Evolutionary conservation across 306 rosid genomes (phyloP), one percentile per base, ranked within the genome.

Genomic region (Castanopsis chinensis): DNA sequence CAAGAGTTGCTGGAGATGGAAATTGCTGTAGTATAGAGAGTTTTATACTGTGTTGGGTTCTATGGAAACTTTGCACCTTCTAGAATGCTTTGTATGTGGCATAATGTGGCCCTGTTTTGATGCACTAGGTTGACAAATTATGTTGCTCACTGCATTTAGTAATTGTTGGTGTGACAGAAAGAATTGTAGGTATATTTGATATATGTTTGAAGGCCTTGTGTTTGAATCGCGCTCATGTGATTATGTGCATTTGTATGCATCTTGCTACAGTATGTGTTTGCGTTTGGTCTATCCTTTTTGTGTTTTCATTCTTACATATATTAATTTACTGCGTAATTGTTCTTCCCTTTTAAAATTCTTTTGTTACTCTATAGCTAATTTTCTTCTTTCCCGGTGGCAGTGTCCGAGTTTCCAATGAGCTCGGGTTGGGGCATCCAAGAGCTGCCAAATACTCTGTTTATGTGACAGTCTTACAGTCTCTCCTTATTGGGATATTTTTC

Each of bases 381-480:
- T 14, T 56, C 25, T 11, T 5, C 25, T 82, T 65, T 30, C 63
- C 19, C 7, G 10, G 30, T 77, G 77, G 21, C 81, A 90, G 91
- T 56, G 87, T 87, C 18, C 85, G 93, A 71, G 91, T 90, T 71
- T 87, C 93, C n/a, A 90, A 90, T 41, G 91, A 90, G 52, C 88
- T 95, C 72, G 99, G 99, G 79, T 73, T 70, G 76, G 88, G 94
- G 30, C 97, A 65, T 85, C 94, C 99, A 60, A 79, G 90, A 80
- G 91, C 97, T 11, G 87, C 94, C 61, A 93, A 95, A 84, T 95
- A 83, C 81, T 77, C 93, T 5, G 96, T 95, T 78, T 89, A 60
- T 49, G 91, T 88, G 84, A 90, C 91, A 30, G 84, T 93, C 3
- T 37, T 85, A 76, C 88, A 93, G 69, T 95, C 99, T 69, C 86